Evolutionary conservation across 1,284 basidiomycete species (phyloP), one percentile per base, ranked within the genome.

Genomic region (Boletus subluridellus): DNA sequence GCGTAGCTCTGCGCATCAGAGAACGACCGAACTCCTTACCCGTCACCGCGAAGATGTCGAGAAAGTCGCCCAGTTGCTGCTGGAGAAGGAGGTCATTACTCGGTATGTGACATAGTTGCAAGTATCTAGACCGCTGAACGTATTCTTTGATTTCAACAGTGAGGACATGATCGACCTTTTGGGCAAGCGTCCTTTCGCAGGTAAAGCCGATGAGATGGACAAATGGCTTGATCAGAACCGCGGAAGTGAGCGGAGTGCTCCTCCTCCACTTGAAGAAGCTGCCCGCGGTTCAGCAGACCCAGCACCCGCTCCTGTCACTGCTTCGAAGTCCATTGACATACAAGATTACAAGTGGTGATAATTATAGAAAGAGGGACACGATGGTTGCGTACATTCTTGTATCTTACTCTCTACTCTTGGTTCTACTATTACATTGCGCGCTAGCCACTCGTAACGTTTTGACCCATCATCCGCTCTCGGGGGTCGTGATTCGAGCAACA

Each of bases 51-150:
- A 82, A 26, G 90, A 95, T 63, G 95, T 99, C 1, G 94, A 98
- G 76, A 96, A 95, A 78, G 93, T 99, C 14, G 96, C 96, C 0
- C 80, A 92, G 74, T 76, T 94, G 41, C 79, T 99, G 47, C 79
- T 99, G 21, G 86, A 94, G 74, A 96, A 95, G 78, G 96, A 99
- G 75, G 92, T 98, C 28, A 89, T 99, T 61, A 96, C 92, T 49
- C 85, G 95, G 90, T 92, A 69, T 50, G 66, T 24, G 6, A 41
- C 15, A 17, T 24, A 15, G 78, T 38, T 38, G 44, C 41, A 24
- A 60, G 30, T 30, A 37, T 26, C 38, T 51, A 28, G 32, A 5
- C 14, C 2, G 17, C 14, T 48, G 49, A 53, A 37, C 5, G 3
- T 46, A 38, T 41, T 24, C 34, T 52, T 35, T 41, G 39, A 41